A percentile compares a stretch with the other conserved stretches of the same genome.
Conservation (phyloP, 2,329 filamentous ascomycete species). For the Xylariales sp. region DNA sequence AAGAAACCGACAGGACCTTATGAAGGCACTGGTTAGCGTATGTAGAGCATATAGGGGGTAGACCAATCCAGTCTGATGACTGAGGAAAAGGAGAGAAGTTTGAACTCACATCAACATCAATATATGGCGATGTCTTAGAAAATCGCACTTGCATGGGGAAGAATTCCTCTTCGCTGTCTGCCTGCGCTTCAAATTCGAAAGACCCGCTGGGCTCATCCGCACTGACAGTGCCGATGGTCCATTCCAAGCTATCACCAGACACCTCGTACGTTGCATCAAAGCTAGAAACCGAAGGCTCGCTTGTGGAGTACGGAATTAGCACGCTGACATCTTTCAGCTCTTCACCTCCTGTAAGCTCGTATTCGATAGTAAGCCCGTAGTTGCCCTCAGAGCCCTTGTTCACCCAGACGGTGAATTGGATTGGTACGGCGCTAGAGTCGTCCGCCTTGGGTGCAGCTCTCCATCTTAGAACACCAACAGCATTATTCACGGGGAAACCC, state of each 20-base stretch:
- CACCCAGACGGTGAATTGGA: slow-evolving; percentile 97
- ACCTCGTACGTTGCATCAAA: slow-evolving; percentile 95
- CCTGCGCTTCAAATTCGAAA: slow-evolving; percentile 93
- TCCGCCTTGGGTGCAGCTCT: slow-evolving; percentile 78
- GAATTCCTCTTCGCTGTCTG: slow-evolving; percentile 86
- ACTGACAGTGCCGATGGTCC: slow-evolving; percentile 84
- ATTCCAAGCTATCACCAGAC: slow-evolving; percentile 86
- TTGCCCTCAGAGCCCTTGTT: slow-evolving; percentile 78
- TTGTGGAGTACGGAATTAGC: slow-evolving; percentile 78
- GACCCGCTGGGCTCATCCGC: slow-evolving; percentile 77
- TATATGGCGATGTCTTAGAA: slow-evolving; percentile 77
- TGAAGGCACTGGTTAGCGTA: not conserved
- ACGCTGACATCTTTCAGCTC: slow-evolving; percentile 80
- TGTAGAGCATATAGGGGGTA: not conserved
- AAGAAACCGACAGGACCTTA: slow-evolving; percentile 64
- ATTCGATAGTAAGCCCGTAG: slow-evolving; percentile 90
- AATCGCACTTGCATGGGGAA: slow-evolving; percentile 96
- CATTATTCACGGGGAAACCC: slow-evolving; percentile 91
- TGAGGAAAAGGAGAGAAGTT: too few species aligned
- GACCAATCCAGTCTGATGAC: too few species aligned
- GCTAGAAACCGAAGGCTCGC: slow-evolving; percentile 84
- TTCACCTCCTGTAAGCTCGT: slow-evolving; percentile 82
- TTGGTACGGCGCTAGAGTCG: slow-evolving; percentile 76
- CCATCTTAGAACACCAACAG: slow-evolving; percentile 91
- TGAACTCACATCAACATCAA: slow-evolving; percentile 87